Evolutionary conservation across 306 rosid genomes (phyloP).

Genomic region (Casuarina equisetifolia): DNA sequence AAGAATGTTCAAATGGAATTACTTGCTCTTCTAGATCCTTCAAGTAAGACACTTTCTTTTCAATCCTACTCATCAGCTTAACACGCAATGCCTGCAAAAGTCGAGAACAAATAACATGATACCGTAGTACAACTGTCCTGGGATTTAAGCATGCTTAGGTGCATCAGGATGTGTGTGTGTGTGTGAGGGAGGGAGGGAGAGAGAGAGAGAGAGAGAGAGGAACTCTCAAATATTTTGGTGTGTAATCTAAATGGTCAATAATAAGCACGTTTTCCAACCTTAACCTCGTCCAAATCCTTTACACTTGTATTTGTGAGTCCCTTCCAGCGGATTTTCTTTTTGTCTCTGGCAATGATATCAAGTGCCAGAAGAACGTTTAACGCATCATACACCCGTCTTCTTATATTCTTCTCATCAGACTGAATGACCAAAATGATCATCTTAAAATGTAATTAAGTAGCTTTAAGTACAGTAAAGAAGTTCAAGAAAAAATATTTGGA

Average conservation of each 20-base stretch:
- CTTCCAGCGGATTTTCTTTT: conserved; percentile 40
- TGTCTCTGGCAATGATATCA: conserved; percentile 37
- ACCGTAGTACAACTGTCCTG: not conserved
- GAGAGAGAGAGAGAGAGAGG: not conserved
- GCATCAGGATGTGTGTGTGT: not conserved
- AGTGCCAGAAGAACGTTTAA: conserved; percentile 40
- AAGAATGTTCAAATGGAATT: not conserved
- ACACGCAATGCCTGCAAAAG: conserved; percentile 21
- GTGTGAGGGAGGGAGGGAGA: not conserved
- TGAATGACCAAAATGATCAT: conserved; percentile 2
- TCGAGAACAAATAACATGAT: not conserved
- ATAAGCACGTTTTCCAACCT: conserved; percentile 18
- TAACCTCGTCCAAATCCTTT: conserved; percentile 26
- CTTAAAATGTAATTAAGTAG: not conserved
- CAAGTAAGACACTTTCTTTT: conserved; percentile 31
- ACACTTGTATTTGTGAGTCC: conserved; percentile 24
- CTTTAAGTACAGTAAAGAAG: not conserved
- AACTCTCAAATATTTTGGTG: not conserved
- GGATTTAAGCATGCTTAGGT: not conserved
- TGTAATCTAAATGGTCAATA: not conserved
- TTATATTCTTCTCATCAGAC: conserved; percentile 36
- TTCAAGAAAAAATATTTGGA: not conserved
- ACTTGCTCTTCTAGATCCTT: conserved; percentile 44
- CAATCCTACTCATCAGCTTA: conserved; percentile 20
- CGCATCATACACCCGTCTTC: conserved; percentile 40